A percentile compares a stretch with the other conserved stretches of the same genome.
Evolutionary conservation across 1,284 basidiomycete species (phyloP).

Genomic region (Melampsora larici-populina): DNA sequence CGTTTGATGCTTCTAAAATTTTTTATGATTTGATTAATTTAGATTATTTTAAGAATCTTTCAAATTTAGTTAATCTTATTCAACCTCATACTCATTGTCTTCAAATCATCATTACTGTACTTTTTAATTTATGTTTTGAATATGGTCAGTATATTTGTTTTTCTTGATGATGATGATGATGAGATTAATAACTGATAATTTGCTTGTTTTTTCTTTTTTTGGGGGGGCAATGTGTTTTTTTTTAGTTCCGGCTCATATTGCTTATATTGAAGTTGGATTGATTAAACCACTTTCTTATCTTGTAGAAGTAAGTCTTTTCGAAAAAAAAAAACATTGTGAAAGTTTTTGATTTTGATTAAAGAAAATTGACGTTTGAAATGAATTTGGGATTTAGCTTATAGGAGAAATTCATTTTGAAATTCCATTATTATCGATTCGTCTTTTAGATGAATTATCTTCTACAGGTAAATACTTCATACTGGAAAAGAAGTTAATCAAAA

Average conservation of each 20-base stretch:
- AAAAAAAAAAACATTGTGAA: too few relatives aligned
- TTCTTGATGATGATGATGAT: too few relatives aligned
- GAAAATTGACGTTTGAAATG: too few relatives aligned
- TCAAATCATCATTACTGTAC: slow-evolving; percentile 16
- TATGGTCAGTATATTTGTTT: slow-evolving; percentile 17
- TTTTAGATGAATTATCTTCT: neutral
- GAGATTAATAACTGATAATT: too few relatives aligned
- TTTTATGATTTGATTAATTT: neutral
- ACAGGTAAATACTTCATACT: neutral
- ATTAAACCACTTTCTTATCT: slow-evolving; percentile 4
- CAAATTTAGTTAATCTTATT: neutral
- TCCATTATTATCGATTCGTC: neutral
- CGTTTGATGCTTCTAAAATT: slow-evolving; percentile 14
- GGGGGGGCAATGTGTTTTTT: neutral
- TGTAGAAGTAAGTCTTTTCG: slow-evolving; percentile 1
- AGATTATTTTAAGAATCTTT: neutral
- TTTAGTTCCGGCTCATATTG: slow-evolving; percentile 34
- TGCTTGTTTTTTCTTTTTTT: neutral
- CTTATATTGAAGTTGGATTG: slow-evolving; percentile 16
- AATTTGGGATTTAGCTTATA: neutral
- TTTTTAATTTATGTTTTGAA: slow-evolving; percentile 30
- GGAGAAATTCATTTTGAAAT: neutral
- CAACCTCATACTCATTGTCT: neutral
- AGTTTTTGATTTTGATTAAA: too few relatives aligned
- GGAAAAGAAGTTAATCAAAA: too few relatives aligned